Percentiles rank a stretch among this genome's conserved stretches.
Conservation (phyloP, 805 yeast species). For the Candida pini region DNA sequence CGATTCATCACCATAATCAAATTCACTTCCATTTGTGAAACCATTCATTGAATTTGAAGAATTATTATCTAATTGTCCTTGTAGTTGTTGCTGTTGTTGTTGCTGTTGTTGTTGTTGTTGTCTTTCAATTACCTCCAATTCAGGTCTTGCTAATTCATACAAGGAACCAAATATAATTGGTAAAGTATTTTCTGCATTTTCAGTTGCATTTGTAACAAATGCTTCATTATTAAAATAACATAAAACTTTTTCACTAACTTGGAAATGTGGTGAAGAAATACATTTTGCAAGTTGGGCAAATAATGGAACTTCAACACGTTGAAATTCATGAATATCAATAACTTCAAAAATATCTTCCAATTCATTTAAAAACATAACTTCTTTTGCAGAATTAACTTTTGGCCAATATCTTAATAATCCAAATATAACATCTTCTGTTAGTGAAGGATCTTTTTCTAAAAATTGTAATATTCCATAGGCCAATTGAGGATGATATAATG, state of each 20-base stretch:
- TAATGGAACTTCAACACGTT: constrained; percentile 85
- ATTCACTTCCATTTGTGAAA: constrained; percentile 14
- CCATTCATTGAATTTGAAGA: neutral
- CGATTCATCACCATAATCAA: constrained; percentile 36
- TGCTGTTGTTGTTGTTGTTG: constrained; percentile 23
- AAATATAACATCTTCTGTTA: constrained; percentile 95
- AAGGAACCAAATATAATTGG: constrained; percentile 89
- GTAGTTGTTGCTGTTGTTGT: constrained; percentile 5
- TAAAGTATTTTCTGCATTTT: constrained; percentile 84
- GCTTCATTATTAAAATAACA: constrained; percentile 94
- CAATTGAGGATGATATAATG: constrained; percentile 91
- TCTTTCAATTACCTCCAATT: constrained; percentile 26
- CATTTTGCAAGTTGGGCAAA: constrained; percentile 93
- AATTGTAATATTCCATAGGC: constrained; percentile 97
- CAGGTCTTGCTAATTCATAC: constrained; percentile 65
- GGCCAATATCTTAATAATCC: constrained; percentile 96
- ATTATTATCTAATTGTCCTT: neutral
- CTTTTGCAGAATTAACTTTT: constrained; percentile 89
- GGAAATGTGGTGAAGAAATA: constrained; percentile 92
- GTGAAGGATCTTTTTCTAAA: constrained; percentile 83
- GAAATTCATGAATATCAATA: constrained; percentile 88
- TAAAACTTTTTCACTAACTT: constrained; percentile 91
- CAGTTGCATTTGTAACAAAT: constrained; percentile 83
- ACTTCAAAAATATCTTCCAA: constrained; percentile 95
- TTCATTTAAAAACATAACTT: constrained; percentile 92